Evolutionary conservation across 306 rosid species (phyloP), one percentile per base, ranked within the genome.

Genomic region (Astragalus membranaceus): DNA sequence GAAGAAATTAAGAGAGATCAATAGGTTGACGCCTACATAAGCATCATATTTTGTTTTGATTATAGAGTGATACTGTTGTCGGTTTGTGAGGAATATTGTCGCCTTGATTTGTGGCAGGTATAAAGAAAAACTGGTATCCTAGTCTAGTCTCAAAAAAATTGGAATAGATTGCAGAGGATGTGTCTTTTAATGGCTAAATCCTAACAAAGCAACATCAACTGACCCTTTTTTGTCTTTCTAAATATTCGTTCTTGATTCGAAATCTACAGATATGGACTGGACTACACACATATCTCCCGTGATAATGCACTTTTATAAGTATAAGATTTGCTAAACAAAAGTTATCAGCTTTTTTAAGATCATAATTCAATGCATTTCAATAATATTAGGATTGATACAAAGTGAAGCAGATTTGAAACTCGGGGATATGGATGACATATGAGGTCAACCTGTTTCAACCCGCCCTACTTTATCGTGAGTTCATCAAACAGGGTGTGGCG

Each of bases 61-160:
- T 5, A 6, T 58, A 69, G 75, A 61, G 67, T 20, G 60, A 23
- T 64, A 15, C 50, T 64, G 12, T 69, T 55, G 73, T 64, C 77
- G 56, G 73, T 78, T 71, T 46, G 32, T 55, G 30, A 71, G 77
- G 81, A 70, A 78, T 78, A 78, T 78, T 55, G 81, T 71, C 81
- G 63, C 68, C 77, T 4, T 56, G 69, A 64, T 64, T 78, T 71
- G 81, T 71, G 69, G 81, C 68, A 78, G 30, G 7, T 53, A 48
- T 55, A 64, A 46, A 46, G 58, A 36, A 64, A 29, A 64, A 29
- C 14, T 39, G 63, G 73, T 26, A 55, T 47, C 77, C 77, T 70
- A 78, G 30, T 70, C 77, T 55, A 78, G 13, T 64, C 55, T 36
- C 67, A 76, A 43, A 63, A 52, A 43, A 43, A 33, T 54, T 42